Conservation (phyloP, 345 rosid genomes). For the Toxicodendron radicans region DNA sequence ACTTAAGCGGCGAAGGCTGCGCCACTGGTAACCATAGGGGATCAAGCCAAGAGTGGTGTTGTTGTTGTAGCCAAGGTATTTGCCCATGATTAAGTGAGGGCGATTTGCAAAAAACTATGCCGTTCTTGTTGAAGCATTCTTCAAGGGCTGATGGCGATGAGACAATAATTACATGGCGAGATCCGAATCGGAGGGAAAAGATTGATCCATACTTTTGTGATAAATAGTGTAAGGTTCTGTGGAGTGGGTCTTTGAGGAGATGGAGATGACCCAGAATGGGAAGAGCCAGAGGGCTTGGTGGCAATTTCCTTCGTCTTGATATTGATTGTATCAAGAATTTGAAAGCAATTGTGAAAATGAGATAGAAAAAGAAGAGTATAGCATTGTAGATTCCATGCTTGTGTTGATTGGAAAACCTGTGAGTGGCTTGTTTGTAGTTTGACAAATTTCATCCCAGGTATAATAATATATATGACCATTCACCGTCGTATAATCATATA, state of each 20-base stretch:
- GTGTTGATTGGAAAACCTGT: too few relatives aligned
- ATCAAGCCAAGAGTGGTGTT: conserved; percentile 32
- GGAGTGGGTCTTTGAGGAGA: conserved; percentile 41
- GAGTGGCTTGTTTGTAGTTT: too few relatives aligned
- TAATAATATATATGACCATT: too few relatives aligned
- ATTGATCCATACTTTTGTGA: conserved; percentile 43
- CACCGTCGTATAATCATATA: too few relatives aligned
- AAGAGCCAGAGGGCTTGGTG: conserved; percentile 46
- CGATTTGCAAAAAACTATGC: conserved; percentile 52
- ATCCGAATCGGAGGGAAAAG: conserved; percentile 46
- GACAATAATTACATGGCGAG: conserved; percentile 36
- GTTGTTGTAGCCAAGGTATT: conserved; percentile 41
- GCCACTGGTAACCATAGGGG: conserved; percentile 56
- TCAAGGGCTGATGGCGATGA: conserved; percentile 41
- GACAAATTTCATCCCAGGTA: too few relatives aligned
- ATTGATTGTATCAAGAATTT: conserved; percentile 15
- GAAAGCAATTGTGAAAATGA: conserved; percentile 15
- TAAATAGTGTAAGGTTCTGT: conserved; percentile 35
- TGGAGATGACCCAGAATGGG: conserved; percentile 59
- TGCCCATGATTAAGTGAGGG: conserved; percentile 36
- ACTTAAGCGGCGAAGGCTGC: conserved; percentile 50
- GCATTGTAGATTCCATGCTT: background rate
- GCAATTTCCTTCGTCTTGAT: conserved; percentile 19
- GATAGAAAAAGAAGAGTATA: conserved; percentile 4
- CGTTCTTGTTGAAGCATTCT: conserved; percentile 63